Conservation (phyloP, 2,329 filamentous ascomycete species). For the Pyrenochaeta sp. region DNA sequence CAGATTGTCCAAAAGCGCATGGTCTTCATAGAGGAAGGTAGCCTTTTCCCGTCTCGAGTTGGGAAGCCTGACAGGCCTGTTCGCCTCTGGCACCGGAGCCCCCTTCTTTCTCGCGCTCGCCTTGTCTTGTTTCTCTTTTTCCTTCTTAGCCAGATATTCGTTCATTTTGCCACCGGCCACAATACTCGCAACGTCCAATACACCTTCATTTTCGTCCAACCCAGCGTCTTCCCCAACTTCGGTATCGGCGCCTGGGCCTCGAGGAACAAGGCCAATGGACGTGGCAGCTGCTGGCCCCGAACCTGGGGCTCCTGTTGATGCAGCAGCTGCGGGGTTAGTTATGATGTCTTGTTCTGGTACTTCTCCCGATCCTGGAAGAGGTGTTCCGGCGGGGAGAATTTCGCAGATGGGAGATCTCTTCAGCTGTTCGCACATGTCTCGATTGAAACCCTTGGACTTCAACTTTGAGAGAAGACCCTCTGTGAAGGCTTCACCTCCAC, state of each 20-base stretch:
- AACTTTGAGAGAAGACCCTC: conserved; percentile 73
- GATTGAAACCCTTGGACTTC: conserved; percentile 61
- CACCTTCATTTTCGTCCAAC: conserved; percentile 70
- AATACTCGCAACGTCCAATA: conserved; percentile 84
- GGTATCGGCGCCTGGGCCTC: conserved; percentile 62
- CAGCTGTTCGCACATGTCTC: conserved; percentile 71
- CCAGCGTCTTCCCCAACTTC: conserved; percentile 61
- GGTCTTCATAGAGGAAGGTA: conserved; percentile 77
- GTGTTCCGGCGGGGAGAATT: conserved; percentile 62
- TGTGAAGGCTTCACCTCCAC: conserved; percentile 90
- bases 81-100: conserved; percentile 66
- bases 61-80: conserved; percentile 68
- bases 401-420: conserved; percentile 70
- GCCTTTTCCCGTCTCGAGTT: conserved; percentile 76
- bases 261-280: conserved; percentile 55
- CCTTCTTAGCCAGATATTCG: conserved; percentile 83
- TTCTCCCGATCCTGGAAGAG: conserved; percentile 60
- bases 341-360: conserved; percentile 46
- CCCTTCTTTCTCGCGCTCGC: conserved; percentile 65
- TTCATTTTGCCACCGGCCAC: conserved; percentile 82
- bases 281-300: conserved; percentile 54
- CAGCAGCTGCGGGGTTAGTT: conserved; percentile 63
- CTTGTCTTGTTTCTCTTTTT: conserved; percentile 78
- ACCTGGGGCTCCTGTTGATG: conserved; percentile 61
- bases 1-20: conserved; percentile 61